phyloP scores from a whole-genome alignment of 345 rosid genomes.

The Boechera retrofracta region DNA sequence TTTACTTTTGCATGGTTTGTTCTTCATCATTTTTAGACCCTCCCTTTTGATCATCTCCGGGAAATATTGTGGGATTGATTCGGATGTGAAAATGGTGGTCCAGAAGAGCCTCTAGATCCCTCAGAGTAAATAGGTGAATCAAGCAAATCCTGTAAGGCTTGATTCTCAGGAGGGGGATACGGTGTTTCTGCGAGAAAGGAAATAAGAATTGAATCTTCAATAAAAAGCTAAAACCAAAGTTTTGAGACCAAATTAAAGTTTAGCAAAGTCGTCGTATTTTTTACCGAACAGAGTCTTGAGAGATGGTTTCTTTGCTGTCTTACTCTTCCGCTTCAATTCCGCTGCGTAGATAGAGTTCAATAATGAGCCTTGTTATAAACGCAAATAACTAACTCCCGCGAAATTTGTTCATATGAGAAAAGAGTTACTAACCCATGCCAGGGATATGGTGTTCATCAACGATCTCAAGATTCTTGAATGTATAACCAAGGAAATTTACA shows the following conservation, averaged over 20 bases:
- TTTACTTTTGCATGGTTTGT: neutral
- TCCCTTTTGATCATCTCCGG: constrained; percentile 20
- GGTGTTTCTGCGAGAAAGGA: constrained; percentile 44
- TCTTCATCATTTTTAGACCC: neutral
- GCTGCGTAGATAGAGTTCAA: constrained; percentile 35
- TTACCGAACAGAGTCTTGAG: constrained; percentile 58
- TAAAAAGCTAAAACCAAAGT: constrained; percentile 7
- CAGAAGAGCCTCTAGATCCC: constrained; percentile 46
- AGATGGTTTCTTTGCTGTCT: constrained; percentile 54
- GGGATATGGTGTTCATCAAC: constrained; percentile 76
- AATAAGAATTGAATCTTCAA: neutral
- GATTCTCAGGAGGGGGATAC: constrained; percentile 42
- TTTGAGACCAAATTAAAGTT: neutral
- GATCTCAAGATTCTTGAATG: constrained; percentile 80
- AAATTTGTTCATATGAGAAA: neutral
- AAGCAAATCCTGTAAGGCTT: constrained; percentile 44
- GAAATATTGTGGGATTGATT: constrained; percentile 6
- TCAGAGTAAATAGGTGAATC: constrained; percentile 49
- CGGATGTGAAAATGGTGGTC: constrained; percentile 42
- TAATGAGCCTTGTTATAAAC: constrained; percentile 29
- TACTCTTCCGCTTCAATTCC: constrained; percentile 55
- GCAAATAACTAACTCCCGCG: neutral
- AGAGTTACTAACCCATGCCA: constrained; percentile 65
- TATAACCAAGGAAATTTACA: constrained; percentile 76
- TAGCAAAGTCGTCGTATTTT: neutral